Base-by-base conservation (phyloP, 2,329 filamentous ascomycete genomes). In the Alternaria conjuncta region DNA sequence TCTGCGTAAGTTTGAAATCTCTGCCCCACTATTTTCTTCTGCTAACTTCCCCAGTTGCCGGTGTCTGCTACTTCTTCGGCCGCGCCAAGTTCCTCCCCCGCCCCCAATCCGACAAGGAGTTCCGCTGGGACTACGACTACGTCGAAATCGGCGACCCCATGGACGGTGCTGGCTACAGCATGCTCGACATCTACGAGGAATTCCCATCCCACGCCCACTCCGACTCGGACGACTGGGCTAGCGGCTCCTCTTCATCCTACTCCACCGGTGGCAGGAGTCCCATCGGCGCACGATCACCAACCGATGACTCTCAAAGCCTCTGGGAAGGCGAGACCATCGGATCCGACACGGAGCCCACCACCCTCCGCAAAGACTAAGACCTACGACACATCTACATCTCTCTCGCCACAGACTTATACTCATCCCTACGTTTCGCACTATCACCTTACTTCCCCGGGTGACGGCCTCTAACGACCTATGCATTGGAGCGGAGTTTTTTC, bases 121-220 rank as follows among this genome's bases (percentile, higher is more conserved):
- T 92, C 81, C 89, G 95, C 65, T 98, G 94, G 94, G 92, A 97
- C 71, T 97, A 98, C 81, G 94, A 97, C 74, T 97, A 94, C 71
- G 89, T 97, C 64, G 94, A 97, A 83, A 82, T 90, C 62, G 95
- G 95, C 72, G 91, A 96, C 62, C 80, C 81, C 18, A 77, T 82
- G 63, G 81, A 84, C 51, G 78, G 82, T 53, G 63, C 65, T 56
- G 85, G 86, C 70, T 84, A 85, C 41, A 86, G 83, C 63, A 80
- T 89, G 66, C 84, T 86, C 55, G 85, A 85, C 57, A 82, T 89
- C 46, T 86, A 88, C 68, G 86, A 86, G 70, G 80, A 82, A 54
- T 83, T 83, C 67, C 81, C 82, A 63, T 78, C 81, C 1, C 75
- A 86, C 49, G 86, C 87, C 55, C 75, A 86, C 49, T 86, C 87